phyloP scores from a whole-genome alignment of 1,284 basidiomycete genomes.

The Moesziomyces globuligerus region DNA sequence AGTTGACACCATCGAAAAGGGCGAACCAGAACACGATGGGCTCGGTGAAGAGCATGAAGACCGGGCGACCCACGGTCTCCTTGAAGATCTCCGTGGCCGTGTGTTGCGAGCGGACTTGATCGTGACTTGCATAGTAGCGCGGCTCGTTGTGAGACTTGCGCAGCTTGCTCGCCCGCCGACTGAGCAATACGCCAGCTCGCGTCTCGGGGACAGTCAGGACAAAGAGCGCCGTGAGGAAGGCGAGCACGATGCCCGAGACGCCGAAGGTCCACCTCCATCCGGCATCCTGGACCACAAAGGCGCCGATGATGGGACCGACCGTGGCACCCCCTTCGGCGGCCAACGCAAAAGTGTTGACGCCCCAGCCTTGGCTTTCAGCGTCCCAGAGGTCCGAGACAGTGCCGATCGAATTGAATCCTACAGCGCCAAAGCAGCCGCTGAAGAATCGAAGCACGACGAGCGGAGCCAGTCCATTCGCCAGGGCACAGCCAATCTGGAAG shows the following conservation, averaged over 20 bases:
- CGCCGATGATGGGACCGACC: conserved; percentile 48
- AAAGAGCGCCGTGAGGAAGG: conserved; percentile 30
- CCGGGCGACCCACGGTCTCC: conserved; percentile 55
- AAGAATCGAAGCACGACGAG: conserved; percentile 56
- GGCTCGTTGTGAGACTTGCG: conserved; percentile 66
- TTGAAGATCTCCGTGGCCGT: conserved; percentile 38
- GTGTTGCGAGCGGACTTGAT: conserved; percentile 61
- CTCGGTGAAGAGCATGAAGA: conserved; percentile 64
- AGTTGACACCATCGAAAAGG: conserved; percentile 61
- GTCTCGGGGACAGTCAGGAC: conserved; percentile 57
- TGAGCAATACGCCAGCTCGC: conserved; percentile 61
- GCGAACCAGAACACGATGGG: conserved; percentile 62
- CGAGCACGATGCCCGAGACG: conserved; percentile 47
- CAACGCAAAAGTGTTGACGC: conserved; percentile 55
- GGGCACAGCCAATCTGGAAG: conserved; percentile 47
- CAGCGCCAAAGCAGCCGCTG: conserved; percentile 51
- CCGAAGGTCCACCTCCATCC: conserved; percentile 61
- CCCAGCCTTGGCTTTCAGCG: conserved; percentile 54
- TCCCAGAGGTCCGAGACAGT: conserved; percentile 54
- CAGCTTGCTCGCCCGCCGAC: conserved; percentile 62
- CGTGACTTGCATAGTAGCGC: conserved; percentile 66
- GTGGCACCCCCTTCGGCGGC: conserved; percentile 49
- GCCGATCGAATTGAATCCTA: conserved; percentile 56
- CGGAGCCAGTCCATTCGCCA: conserved; percentile 44
- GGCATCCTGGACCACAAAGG: conserved; percentile 32